A percentile compares a stretch with the other conserved stretches of the same genome.
phyloP scores from a whole-genome alignment of 495 filamentous ascomycete species.

The Baudoinia panamericana region DNA sequence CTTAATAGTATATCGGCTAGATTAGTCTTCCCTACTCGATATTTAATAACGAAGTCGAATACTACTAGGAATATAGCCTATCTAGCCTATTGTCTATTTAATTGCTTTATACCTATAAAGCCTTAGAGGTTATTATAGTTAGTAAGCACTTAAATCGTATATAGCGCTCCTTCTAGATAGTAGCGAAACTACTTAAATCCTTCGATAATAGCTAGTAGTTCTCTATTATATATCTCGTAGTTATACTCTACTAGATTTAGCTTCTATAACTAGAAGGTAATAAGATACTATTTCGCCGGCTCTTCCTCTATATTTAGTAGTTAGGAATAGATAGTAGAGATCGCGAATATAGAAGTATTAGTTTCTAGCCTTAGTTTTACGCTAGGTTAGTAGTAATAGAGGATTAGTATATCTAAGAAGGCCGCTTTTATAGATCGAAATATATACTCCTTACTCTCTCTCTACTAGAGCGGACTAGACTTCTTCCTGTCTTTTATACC shows the following conservation, averaged over 20 bases:
- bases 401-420: neutral
- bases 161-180: neutral
- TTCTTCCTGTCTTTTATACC: neutral
- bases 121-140: constrained; percentile 15
- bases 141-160: constrained; percentile 4
- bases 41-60: constrained; percentile 10
- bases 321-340: constrained; percentile 1
- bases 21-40: neutral
- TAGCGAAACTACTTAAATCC: constrained; percentile 7
- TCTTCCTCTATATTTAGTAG: neutral
- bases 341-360: constrained; percentile 1
- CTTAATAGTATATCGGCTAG: neutral
- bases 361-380: constrained; percentile 1
- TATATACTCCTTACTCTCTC: neutral
- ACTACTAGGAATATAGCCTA: constrained; percentile 3
- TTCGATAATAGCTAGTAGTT: constrained; percentile 9
- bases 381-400: neutral
- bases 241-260: constrained; percentile 3
- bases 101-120: constrained; percentile 13
- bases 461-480: constrained; percentile 3
- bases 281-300: constrained; percentile 2
- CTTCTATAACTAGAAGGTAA: constrained; percentile 8
- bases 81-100: neutral
- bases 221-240: constrained; percentile 13
- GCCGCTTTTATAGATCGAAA: constrained; percentile 7